Evolutionary conservation across 768 basidiomycete species (phyloP).

Genomic region (Lactarius hatsudake): DNA sequence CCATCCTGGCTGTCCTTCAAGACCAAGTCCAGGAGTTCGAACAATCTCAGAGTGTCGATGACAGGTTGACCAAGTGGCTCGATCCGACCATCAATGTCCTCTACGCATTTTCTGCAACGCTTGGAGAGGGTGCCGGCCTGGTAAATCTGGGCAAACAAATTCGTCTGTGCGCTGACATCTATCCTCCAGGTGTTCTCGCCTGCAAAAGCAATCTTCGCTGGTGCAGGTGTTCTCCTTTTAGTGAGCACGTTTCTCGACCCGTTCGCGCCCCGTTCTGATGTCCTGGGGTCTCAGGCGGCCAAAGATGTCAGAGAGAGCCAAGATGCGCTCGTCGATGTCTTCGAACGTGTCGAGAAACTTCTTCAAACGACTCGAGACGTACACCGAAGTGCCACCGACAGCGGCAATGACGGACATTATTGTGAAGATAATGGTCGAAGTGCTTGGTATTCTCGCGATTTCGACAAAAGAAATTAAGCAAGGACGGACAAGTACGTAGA

Average conservation of each 20-base stretch:
- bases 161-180: neutral
- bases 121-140: neutral
- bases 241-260: neutral
- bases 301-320: neutral
- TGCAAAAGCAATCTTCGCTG: neutral
- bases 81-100: neutral
- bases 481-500: neutral
- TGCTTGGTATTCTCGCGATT: neutral
- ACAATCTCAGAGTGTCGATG: neutral
- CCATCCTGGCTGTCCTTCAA: neutral
- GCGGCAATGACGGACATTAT: neutral
- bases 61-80: neutral
- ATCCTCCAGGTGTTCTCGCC: neutral
- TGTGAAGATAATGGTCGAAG: neutral
- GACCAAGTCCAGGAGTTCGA: neutral
- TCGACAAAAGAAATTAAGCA: neutral
- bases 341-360: neutral
- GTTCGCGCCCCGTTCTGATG: neutral
- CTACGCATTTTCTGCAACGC: neutral
- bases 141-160: too few species aligned
- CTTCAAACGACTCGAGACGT: neutral
- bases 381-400: neutral
- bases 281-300: neutral
- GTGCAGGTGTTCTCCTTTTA: neutral
- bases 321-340: neutral